Percentiles rank a stretch among this genome's conserved stretches.
phyloP scores from a whole-genome alignment of 2,329 filamentous ascomycete genomes.

The Stachybotrys echinatus region DNA sequence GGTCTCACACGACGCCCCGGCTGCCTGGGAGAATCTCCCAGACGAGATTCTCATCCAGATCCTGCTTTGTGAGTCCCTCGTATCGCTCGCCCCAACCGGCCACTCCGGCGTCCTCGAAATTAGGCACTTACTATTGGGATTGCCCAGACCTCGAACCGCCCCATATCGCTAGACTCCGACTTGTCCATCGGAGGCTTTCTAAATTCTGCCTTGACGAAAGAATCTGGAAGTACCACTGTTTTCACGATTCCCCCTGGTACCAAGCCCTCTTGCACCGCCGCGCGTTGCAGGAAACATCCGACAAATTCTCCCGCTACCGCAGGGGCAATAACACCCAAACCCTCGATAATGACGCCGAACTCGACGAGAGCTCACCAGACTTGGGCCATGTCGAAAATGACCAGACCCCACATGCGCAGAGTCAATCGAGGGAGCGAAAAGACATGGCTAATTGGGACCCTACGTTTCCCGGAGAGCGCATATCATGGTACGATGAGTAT shows the following conservation, averaged over 20 bases:
- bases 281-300: constrained; percentile 23
- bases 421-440: constrained; percentile 27
- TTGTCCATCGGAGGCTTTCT: constrained; percentile 61
- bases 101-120: constrained; percentile 9
- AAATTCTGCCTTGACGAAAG: constrained; percentile 66
- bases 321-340: too few species aligned
- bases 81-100: constrained; percentile 2
- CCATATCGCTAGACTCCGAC: constrained; percentile 58
- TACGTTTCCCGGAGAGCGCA: constrained; percentile 61
- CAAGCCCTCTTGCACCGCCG: constrained; percentile 46
- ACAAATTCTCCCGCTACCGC: constrained; percentile 4
- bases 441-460: constrained; percentile 81
- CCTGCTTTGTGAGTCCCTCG: constrained; percentile 47
- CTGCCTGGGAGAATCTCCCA: constrained; percentile 42
- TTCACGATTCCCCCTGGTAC: constrained; percentile 63
- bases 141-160: constrained; percentile 28
- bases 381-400: constrained; percentile 2
- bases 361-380: too few species aligned
- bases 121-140: constrained; percentile 6
- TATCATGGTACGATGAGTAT: constrained; percentile 87
- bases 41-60: constrained; percentile 61
- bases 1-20: background rate
- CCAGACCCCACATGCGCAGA: background rate
- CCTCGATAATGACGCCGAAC: too few species aligned
- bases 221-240: constrained; percentile 73